Base-by-base conservation (phyloP, 208 protist genomes). In the Trypanosoma melophagium region DNA sequence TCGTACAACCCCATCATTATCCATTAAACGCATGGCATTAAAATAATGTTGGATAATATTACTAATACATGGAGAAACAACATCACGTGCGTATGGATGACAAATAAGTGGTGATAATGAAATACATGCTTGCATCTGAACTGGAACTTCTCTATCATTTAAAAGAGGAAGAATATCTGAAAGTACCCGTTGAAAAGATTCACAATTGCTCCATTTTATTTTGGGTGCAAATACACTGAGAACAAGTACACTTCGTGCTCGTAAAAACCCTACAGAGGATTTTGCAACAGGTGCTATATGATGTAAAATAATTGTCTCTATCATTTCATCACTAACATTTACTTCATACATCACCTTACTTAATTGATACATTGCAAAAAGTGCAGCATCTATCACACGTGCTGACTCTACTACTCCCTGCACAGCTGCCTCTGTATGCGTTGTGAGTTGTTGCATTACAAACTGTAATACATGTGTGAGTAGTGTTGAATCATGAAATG, bases 11-110 rank as follows among this genome's bases (percentile, higher is more conserved):
- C 80, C 83, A 38, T 97, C 94, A 72, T 89, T 93, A 63, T 97
- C 92, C 69, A 97, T 93, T 47, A 97, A 68, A 8, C 78, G 79
- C 84, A 98, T 96, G 0, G 97, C 76, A 28, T 81, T 61, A 53
- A 98, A 97, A 74, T 96, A 97, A 51, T 94, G 77, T 31, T 97
- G 81, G 7, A 98, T 82, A 14, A 98, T 54, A 38, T 96, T 76
- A 53, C 83, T 83, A 31, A 98, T 87, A 59, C 90, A 86, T 22
- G 94, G 93, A 45, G 79, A 80, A 14, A 98, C 64, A 28, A 97
- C 78, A 35, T 89, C 79, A 7, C 77, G 76, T 31, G 85, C 86
- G 57, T 84, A 79, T 10, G 77, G 68, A 52, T 87, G 80, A 25
- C 82, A 81, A 16, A 97, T 91, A 35, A 97, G 79, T 41, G 79